Base-by-base conservation (phyloP, 441 rosid species). In the Raphanus hybrid region DNA sequence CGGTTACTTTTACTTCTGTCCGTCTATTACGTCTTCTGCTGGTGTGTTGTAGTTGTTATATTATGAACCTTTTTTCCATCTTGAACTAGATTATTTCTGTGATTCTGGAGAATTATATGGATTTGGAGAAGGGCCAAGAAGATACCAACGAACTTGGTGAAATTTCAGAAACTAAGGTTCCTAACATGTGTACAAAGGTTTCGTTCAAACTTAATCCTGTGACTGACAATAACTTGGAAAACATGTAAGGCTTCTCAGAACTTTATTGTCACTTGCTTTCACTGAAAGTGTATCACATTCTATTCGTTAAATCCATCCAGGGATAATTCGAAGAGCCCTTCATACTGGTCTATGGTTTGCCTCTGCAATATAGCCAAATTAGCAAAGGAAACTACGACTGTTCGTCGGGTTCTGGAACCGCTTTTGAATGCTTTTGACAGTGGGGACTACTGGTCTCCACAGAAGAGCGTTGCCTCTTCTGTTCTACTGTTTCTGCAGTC, bases 341-440 rank as follows among this genome's bases (percentile, higher is more conserved):
- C 89, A 62, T 89, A 90, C 84, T 96, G 98, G 99, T 89, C 99
- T 27, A 87, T 88, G 83, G 87, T 87, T 84, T 89, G 96, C 84
- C 86, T 96, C 69, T 76, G 80, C 63, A 93, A 92, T 78, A 90
- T 96, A 78, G 98, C 97, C 67, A 81, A 85, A 71, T 79, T 93
- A 82, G 95, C 98, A 20, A 93, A 90, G 81, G 99, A 93, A 87
- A 88, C 91, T 72, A 86, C 97, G 43, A 93, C 97, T 12, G 89
- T 96, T 62, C 86, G 98, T 8, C 97, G 98, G 69, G 91, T 93
- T 61, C 93, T 96, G 67, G 99, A 93, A 82, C 98, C 99, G 32
- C 88, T 96, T 73, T 86, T 96, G 73, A 87, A 83, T 67, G 89
- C 84, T 74, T 93, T 96, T 88, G 97, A 96, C 85, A 61, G 64